Percentiles rank a stretch among this genome's conserved stretches.
Conservation (phyloP, 2,329 filamentous ascomycete species). For the Cytospora piceicola region DNA sequence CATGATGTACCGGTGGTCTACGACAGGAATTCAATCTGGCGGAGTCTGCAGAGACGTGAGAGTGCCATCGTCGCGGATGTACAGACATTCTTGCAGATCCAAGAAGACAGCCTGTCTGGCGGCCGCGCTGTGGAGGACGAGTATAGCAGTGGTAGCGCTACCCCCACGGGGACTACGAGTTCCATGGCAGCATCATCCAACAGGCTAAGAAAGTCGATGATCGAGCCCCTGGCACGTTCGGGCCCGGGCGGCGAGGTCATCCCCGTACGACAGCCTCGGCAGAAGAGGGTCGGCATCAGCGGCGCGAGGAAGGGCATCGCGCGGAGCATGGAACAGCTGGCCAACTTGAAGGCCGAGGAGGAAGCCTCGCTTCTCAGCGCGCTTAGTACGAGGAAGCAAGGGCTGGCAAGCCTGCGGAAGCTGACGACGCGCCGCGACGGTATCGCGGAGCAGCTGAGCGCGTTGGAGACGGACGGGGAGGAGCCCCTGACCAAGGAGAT, state of each 20-base stretch:
- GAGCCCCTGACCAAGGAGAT: conserved; percentile 66
- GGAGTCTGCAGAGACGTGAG: conserved; percentile 51
- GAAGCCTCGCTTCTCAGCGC: conserved; percentile 62
- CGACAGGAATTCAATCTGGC: conserved; percentile 51
- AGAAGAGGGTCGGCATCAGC: conserved; percentile 59
- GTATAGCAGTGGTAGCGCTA: conserved; percentile 43
- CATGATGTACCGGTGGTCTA: conserved; percentile 32
- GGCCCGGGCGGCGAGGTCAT: conserved; percentile 54
- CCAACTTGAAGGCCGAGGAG: conserved; percentile 70
- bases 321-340: conserved; percentile 65
- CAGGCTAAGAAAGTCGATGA: conserved; percentile 45
- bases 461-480: conserved; percentile 59
- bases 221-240: conserved; percentile 47
- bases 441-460: conserved; percentile 55
- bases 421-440: conserved; percentile 55
- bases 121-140: conserved; percentile 41
- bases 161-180: conserved; percentile 43
- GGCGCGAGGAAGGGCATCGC: conserved; percentile 68
- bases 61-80: conserved; percentile 51
- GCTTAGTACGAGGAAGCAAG: conserved; percentile 58
- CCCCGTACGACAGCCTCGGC: conserved; percentile 63
- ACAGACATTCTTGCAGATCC: conserved; percentile 53
- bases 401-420: conserved; percentile 60
- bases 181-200: conserved; percentile 43
- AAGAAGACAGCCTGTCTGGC: conserved; percentile 47